A percentile compares a stretch with the other conserved stretches of the same genome.
phyloP scores from a whole-genome alignment of 805 yeast genomes.

The Metschnikowia borealis region DNA sequence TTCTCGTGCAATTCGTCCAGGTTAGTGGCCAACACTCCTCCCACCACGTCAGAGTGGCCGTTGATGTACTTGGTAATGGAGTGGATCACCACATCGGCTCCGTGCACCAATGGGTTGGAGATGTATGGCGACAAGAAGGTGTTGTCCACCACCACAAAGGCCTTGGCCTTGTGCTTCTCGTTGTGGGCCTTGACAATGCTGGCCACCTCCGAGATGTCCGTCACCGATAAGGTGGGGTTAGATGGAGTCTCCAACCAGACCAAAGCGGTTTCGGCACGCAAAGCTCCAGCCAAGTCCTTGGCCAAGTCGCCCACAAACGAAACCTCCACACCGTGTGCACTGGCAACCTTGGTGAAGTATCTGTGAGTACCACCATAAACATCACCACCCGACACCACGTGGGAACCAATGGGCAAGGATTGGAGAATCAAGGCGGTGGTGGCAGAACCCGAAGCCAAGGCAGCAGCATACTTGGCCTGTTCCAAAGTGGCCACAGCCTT shows the following conservation, averaged over 20 bases:
- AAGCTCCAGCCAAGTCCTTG: constrained; percentile 50
- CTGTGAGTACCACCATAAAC: constrained; percentile 92
- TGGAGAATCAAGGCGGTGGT: constrained; percentile 75
- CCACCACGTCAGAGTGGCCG: constrained; percentile 89
- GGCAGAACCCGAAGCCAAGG: constrained; percentile 84
- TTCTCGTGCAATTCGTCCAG: constrained; percentile 54
- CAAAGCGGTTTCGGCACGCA: constrained; percentile 61
- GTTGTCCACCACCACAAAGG: constrained; percentile 76
- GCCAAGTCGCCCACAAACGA: constrained; percentile 64
- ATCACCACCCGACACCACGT: constrained; percentile 76
- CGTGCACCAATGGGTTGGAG: constrained; percentile 76
- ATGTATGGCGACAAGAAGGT: constrained; percentile 85
- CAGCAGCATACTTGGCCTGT: constrained; percentile 69
- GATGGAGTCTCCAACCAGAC: constrained; percentile 91
- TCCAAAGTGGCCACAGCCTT: constrained; percentile 75
- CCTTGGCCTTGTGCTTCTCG: constrained; percentile 45
- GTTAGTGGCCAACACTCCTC: constrained; percentile 79
- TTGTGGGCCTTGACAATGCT: constrained; percentile 45
- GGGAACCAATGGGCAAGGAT: constrained; percentile 65
- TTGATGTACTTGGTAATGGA: constrained; percentile 88
- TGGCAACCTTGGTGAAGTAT: constrained; percentile 82
- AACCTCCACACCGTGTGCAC: constrained; percentile 69
- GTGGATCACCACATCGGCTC: constrained; percentile 86
- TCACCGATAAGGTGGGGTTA: constrained; percentile 78
- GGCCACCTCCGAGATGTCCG: constrained; percentile 66